Percentiles rank a stretch among this genome's conserved stretches.
Evolutionary conservation across 2,329 filamentous ascomycete species (phyloP).

Genomic region (Zalaria sp.): DNA sequence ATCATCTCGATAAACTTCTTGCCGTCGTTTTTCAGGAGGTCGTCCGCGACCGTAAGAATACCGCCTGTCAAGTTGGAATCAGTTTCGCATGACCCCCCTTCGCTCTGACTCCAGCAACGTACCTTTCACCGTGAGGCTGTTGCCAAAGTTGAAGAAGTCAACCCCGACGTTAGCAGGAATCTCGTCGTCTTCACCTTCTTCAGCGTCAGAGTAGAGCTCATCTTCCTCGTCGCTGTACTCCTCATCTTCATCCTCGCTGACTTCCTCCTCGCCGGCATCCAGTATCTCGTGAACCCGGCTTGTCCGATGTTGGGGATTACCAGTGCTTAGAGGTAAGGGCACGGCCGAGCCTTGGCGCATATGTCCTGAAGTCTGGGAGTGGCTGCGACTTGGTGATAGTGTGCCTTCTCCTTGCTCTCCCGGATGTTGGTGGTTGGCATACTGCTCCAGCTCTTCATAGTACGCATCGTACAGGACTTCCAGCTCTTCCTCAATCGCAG

Average conservation of each 20-base stretch:
- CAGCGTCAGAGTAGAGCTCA: conserved; percentile 45
- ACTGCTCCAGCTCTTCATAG: conserved; percentile 95
- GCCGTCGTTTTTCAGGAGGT: conserved; percentile 95
- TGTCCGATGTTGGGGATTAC: conserved; percentile 51
- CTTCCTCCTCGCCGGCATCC: conserved; percentile 41
- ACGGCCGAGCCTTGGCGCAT: conserved; percentile 7
- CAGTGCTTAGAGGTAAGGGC: conserved; percentile 38
- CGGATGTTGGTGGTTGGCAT: conserved; percentile 70
- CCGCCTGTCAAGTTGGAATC: conserved; percentile 46
- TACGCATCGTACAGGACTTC: conserved; percentile 97
- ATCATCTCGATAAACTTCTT: conserved; percentile 99
- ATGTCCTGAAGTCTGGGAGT: conserved; percentile 34
- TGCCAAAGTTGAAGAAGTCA: conserved; percentile 96
- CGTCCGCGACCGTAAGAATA: conserved; percentile 96
- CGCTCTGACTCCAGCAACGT: conserved; percentile 11
- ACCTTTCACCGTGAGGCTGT: conserved; percentile 90
- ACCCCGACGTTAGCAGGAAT: conserved; percentile 45
- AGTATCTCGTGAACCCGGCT: conserved; percentile 59
- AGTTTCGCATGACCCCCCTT: not conserved
- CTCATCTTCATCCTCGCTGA: conserved; percentile 47
- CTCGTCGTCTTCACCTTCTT: conserved; percentile 37
- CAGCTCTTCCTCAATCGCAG: conserved; percentile 93
- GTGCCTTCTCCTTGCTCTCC: conserved; percentile 46
- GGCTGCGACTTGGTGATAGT: conserved; percentile 13
- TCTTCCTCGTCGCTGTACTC: conserved; percentile 50